Evolutionary conservation across 176 grass and related monocot genomes (phyloP), one percentile per base, ranked within the genome.

Genomic region (Carex parvula): DNA sequence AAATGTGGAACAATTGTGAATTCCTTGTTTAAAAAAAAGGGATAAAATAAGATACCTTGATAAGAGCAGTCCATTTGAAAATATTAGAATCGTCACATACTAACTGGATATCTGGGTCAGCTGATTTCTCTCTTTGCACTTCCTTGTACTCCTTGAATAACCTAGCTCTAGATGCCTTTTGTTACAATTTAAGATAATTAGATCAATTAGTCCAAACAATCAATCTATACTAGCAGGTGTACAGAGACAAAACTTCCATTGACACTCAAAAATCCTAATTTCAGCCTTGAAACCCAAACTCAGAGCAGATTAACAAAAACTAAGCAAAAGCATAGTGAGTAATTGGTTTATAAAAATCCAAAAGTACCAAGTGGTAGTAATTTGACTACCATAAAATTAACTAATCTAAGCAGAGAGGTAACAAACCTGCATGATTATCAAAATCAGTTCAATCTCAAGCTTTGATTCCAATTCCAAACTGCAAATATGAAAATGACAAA

Each of bases 141-240:
- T 98, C 96, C 85, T 95, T 98, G 42, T 91, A 95, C 65, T 98
- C 96, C 85, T 98, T 98, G 81, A 95, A 95, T 83, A 98, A 91
- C 78, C 96, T 91, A 37, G 96, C 96, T 88, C 96, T 91, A 76
- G 96, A 98, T 86, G 91, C 88, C 96, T 98, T 35, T 77, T 30
- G 4, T 79, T 35, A 57, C 13, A 33, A 86, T 68, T 68, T 54
- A 10, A 60, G n/a, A 73, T 52, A 5, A 55, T 26, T 55, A 76
- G 71, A 75, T 76, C 48, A 55, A 76, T 17, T 55, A 55, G 29
- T 4, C 21, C 71, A 76, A 55, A 0, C 46, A 76, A 30, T 22
- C 3, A 8, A 32, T 64, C 24, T 11, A 41, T 54, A 55, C 48
- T 26, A 54, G 12, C 20, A 16, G 71, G 71, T 54, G n/a, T 22